Conservation (phyloP, 305 asterid genomes). For the Caryopteris hybrid region DNA sequence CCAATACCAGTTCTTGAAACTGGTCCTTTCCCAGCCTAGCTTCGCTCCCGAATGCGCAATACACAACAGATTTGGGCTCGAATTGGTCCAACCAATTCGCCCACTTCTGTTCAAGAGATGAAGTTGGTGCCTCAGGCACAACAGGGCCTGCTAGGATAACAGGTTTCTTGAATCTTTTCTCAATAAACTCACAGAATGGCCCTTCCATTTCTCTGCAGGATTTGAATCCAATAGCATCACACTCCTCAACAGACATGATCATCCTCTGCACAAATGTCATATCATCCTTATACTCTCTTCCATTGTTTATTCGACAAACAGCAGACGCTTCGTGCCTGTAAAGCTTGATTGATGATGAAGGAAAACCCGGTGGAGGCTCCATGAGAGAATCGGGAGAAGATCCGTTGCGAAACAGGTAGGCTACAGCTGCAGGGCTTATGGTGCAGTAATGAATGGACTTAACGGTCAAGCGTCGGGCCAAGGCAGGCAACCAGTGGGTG, state of each 20-base stretch:
- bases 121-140: slow-evolving; percentile 36
- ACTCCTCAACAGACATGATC: slow-evolving; percentile 29
- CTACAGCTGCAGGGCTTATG: slow-evolving; percentile 42
- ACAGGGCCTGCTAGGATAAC: slow-evolving; percentile 56
- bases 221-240: slow-evolving; percentile 56
- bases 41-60: slow-evolving; percentile 69
- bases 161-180: slow-evolving; percentile 39
- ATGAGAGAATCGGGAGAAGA: slow-evolving; percentile 17
- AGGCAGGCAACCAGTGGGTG: slow-evolving; percentile 49
- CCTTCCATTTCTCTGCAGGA: slow-evolving; percentile 64
- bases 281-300: slow-evolving; percentile 19
- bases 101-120: slow-evolving; percentile 38
- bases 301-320: slow-evolving; percentile 23
- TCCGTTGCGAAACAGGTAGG: slow-evolving; percentile 38
- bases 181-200: slow-evolving; percentile 31
- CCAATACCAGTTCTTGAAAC: slow-evolving; percentile 60
- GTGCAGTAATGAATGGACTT: slow-evolving; percentile 40
- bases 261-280: slow-evolving; percentile 39
- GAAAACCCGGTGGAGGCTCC: slow-evolving; percentile 47
- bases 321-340: slow-evolving; percentile 40
- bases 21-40: slow-evolving; percentile 40
- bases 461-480: slow-evolving; percentile 30
- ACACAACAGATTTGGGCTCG: slow-evolving; percentile 37
- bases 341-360: slow-evolving; percentile 35
- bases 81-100: slow-evolving; percentile 38